Base-by-base conservation (phyloP, 2,329 filamentous ascomycete species). In the Alternaria longipes region DNA sequence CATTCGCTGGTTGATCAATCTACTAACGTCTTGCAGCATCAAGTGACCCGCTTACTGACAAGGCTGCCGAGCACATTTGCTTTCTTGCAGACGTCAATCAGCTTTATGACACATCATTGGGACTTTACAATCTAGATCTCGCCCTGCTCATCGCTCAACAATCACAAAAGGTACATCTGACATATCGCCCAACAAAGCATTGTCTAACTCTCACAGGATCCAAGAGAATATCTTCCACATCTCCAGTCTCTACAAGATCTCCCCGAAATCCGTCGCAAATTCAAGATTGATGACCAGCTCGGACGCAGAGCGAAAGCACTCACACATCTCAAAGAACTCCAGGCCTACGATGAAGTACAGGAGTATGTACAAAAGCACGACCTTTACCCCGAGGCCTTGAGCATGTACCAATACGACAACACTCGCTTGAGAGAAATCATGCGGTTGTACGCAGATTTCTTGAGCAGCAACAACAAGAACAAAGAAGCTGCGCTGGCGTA, bases 41-140 rank as follows among this genome's bases (percentile, higher is more conserved):
- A 4, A 63, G 86, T 89, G 54, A 77, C 52, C 68, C 72, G 6
- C 84, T 94, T 67, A 92, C 93, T 0, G 94, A 98, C 68, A 90
- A 90, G 77, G 94, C 94, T 0, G 90, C 97, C 22, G 93, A 97
- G 75, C 95, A 99, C 74, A 97, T 99, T 62, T 98, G 93, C 83
- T 99, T 99, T 84, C 85, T 99, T 42, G 92, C 94, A 0, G 95
- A 99, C 78, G 91, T 96, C 46, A 96, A 97, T 77, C 89, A 89
- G 40, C 86, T 99, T 0, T 99, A 97, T 72, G 92, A 97, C 63
- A 90, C 94, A 62, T 92, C 95, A 0, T 84, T 99, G 2, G 94
- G 94, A 1, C 84, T 98, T 3, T 99, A 99, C 76, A 90, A 98
- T 72, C 86, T 99, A 3, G 93, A 97, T 11, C 87, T 99, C 8